These are phyloP conservation scores for Metschnikowia lunata DNA, from an alignment of 805 yeast species.

Conservation along the genomic window DNA sequence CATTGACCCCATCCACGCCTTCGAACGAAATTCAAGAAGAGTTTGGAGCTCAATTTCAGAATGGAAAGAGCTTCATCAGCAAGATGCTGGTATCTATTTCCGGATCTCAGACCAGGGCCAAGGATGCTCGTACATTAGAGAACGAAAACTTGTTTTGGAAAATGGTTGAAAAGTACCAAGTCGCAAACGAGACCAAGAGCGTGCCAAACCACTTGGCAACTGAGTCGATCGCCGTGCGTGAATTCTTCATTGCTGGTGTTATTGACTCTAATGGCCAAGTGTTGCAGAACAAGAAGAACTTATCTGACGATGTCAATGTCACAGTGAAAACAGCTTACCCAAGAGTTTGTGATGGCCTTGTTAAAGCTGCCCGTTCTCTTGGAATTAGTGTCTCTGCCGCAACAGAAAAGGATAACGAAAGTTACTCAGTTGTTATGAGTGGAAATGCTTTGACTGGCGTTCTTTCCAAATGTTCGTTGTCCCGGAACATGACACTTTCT, in stretches of 20 bases:
- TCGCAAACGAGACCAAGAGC: neutral
- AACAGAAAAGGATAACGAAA: neutral
- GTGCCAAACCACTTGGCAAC: constrained; percentile 3
- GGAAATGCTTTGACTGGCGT: constrained; percentile 3
- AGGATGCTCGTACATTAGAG: neutral
- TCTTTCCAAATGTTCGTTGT: constrained; percentile 5
- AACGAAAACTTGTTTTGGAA: constrained; percentile 4
- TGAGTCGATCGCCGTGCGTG: constrained; percentile 6
- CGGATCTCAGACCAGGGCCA: neutral
- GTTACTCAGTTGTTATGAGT: neutral
- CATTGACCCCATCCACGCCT: neutral
- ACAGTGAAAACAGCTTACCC: neutral
- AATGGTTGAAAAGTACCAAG: constrained; percentile 1
- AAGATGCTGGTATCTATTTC: neutral
- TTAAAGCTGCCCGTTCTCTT: constrained; percentile 5
- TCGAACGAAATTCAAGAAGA: neutral
- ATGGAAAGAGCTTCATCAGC: neutral
- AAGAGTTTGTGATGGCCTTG: constrained; percentile 4
- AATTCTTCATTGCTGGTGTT: constrained; percentile 6
- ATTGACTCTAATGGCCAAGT: constrained; percentile 4
- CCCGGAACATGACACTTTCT: neutral
- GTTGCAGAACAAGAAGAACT: neutral
- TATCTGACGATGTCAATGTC: constrained; percentile 1
- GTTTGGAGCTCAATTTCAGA: neutral
- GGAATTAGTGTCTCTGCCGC: constrained; percentile 3